Percentiles rank a stretch among this genome's conserved stretches.
Conservation (phyloP, 805 yeast species). For the Starmerella vitae region DNA sequence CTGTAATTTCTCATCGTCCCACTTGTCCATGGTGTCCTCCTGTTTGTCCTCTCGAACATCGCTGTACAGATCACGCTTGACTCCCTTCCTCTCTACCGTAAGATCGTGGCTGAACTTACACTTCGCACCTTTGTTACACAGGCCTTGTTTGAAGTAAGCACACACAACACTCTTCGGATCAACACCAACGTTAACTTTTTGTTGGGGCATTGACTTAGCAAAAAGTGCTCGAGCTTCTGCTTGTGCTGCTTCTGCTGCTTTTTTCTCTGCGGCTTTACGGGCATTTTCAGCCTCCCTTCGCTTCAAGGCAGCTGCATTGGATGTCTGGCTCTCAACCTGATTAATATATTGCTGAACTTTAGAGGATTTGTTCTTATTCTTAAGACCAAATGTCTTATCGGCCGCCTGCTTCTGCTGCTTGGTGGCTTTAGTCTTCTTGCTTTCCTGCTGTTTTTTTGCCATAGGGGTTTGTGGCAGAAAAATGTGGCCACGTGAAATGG, state of each 20-base stretch:
- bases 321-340: conserved; percentile 54
- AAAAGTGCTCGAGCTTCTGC: conserved; percentile 72
- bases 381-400: conserved; percentile 91
- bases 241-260: conserved; percentile 81
- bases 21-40: conserved; percentile 80
- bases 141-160: conserved; percentile 74
- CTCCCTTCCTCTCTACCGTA: conserved; percentile 71
- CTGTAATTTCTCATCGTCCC: conserved; percentile 95
- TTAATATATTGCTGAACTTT: conserved; percentile 65
- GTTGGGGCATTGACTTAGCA: conserved; percentile 50
- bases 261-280: conserved; percentile 61
- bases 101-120: conserved; percentile 93
- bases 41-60: conserved; percentile 65
- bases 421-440: conserved; percentile 41
- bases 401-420: conserved; percentile 50
- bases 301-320: conserved; percentile 42
- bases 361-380: conserved; percentile 86
- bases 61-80: conserved; percentile 81
- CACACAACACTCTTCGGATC: conserved; percentile 92
- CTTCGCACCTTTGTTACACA: conserved; percentile 48
- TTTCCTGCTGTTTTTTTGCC: conserved; percentile 50
- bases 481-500: background rate
- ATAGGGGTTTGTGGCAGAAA: conserved; percentile 7
- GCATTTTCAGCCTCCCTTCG: conserved; percentile 64
- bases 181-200: conserved; percentile 90